Conservation (phyloP, 2,329 filamentous ascomycete genomes). For the Gremmenia infestans region DNA sequence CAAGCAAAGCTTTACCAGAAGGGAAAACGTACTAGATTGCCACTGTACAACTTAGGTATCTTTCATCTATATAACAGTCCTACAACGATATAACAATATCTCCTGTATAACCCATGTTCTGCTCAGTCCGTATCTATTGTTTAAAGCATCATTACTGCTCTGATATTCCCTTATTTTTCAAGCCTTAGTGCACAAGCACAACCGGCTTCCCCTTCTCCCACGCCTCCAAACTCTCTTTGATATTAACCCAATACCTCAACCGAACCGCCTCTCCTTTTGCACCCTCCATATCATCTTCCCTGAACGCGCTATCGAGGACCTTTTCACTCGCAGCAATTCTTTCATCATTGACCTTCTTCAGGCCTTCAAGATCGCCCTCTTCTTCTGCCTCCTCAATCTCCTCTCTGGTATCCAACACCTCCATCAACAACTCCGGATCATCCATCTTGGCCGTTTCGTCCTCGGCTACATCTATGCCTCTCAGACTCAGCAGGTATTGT, state of each 20-base stretch:
- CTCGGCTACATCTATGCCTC: slow-evolving; percentile 70
- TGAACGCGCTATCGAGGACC: slow-evolving; percentile 60
- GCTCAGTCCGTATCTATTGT: too few relatives aligned
- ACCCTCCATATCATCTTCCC: slow-evolving; percentile 54
- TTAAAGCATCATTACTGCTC: background rate
- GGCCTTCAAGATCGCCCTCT: slow-evolving; percentile 57
- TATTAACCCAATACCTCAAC: slow-evolving; percentile 87
- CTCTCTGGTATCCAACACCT: slow-evolving; percentile 76
- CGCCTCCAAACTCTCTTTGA: slow-evolving; percentile 70
- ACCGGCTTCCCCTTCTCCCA: slow-evolving; percentile 75
- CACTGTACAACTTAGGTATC: background rate
- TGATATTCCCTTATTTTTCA: background rate
- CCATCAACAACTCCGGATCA: slow-evolving; percentile 64
- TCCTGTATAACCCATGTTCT: too few relatives aligned
- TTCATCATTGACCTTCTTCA: slow-evolving; percentile 62
- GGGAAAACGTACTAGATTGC: background rate
- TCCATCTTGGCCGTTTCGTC: slow-evolving; percentile 72
- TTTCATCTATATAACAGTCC: background rate
- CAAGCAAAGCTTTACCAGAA: background rate
- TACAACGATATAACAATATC: background rate
- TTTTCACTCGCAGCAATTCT: slow-evolving; percentile 61
- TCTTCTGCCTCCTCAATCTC: slow-evolving; percentile 63
- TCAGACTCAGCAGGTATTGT: slow-evolving; percentile 74
- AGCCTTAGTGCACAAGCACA: slow-evolving; percentile 46
- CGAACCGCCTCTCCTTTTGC: slow-evolving; percentile 70